Evolutionary conservation across 73 alveolate genomes (phyloP).

Genomic region (Loxodes magnus): DNA sequence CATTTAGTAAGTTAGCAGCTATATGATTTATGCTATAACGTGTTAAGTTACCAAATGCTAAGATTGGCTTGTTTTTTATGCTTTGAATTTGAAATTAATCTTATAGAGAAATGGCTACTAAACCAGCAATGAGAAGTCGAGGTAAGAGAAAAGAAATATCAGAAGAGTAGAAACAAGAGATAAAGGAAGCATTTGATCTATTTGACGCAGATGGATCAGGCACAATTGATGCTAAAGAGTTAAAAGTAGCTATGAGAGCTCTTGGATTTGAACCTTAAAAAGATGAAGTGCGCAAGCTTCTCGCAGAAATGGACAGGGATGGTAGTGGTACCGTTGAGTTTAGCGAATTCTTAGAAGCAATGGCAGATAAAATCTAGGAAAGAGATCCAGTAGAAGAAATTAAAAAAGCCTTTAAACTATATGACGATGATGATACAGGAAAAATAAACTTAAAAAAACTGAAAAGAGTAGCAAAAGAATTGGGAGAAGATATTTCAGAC

Average conservation of each 20-base stretch:
- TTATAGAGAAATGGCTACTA: no score
- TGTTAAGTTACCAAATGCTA: no score
- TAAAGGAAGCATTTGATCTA: constrained; percentile 70
- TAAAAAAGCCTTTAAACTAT: constrained; percentile 82
- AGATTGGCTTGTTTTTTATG: no score
- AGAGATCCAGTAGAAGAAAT: constrained; percentile 89
- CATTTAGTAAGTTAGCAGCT: no score
- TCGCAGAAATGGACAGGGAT: constrained; percentile 77
- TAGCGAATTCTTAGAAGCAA: constrained; percentile 68
- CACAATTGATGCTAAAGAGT: constrained; percentile 90
- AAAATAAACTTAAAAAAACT: constrained; percentile 58
- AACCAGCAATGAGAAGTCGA: no score
- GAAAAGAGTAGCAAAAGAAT: constrained; percentile 72
- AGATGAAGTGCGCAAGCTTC: constrained; percentile 80
- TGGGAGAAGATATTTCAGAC: constrained; percentile 62
- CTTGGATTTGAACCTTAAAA: constrained; percentile 98
- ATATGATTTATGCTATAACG: no score
- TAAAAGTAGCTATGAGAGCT: constrained; percentile 98
- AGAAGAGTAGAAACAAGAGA: constrained; percentile 63
- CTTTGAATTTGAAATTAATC: no score
- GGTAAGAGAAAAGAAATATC: constrained; percentile 52
- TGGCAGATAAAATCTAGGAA: constrained; percentile 90
- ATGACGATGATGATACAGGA: constrained; percentile 90
- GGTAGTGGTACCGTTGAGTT: constrained; percentile 84
- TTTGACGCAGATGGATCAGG: constrained; percentile 85